phyloP scores from a whole-genome alignment of 768 basidiomycete species.

The Phylloporus sp. region DNA sequence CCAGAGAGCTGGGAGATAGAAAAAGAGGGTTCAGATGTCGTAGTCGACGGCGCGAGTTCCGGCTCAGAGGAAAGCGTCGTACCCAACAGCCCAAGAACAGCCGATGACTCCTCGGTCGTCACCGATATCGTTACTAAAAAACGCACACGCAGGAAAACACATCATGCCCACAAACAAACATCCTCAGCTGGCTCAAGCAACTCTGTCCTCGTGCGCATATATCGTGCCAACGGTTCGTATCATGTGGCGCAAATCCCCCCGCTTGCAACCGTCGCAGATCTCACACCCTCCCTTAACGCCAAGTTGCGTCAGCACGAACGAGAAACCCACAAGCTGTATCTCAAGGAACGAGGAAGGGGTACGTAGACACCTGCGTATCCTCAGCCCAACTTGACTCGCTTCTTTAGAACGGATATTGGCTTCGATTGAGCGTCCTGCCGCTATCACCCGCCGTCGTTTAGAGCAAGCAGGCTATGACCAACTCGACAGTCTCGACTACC shows the following conservation, averaged over 20 bases:
- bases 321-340: slow-evolving; percentile 65
- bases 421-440: slow-evolving; percentile 77
- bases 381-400: not conserved
- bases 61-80: slow-evolving; percentile 35
- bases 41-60: slow-evolving; percentile 37
- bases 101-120: slow-evolving; percentile 10
- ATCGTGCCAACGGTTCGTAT: slow-evolving; percentile 67
- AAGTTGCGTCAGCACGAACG: slow-evolving; percentile 48
- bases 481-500: slow-evolving; percentile 71
- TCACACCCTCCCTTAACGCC: slow-evolving; percentile 58
- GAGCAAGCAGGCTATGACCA: slow-evolving; percentile 88
- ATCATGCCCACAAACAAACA: slow-evolving; percentile 14
- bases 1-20: slow-evolving; percentile 79
- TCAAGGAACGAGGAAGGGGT: slow-evolving; percentile 78
- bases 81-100: slow-evolving; percentile 15
- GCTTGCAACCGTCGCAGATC: slow-evolving; percentile 61
- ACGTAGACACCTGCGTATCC: slow-evolving; percentile 12
- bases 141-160: slow-evolving; percentile 25
- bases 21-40: slow-evolving; percentile 38
- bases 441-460: slow-evolving; percentile 77
- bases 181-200: slow-evolving; percentile 18
- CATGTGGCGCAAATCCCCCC: slow-evolving; percentile 65
- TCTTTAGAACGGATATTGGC: slow-evolving; percentile 76
- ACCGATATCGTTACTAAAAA: slow-evolving; percentile 16
- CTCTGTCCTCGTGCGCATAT: slow-evolving; percentile 66